These are phyloP conservation scores for Teratosphaeria viscida DNA, from an alignment of 2,329 filamentous ascomycete genomes.

Conservation along the genomic window DNA sequence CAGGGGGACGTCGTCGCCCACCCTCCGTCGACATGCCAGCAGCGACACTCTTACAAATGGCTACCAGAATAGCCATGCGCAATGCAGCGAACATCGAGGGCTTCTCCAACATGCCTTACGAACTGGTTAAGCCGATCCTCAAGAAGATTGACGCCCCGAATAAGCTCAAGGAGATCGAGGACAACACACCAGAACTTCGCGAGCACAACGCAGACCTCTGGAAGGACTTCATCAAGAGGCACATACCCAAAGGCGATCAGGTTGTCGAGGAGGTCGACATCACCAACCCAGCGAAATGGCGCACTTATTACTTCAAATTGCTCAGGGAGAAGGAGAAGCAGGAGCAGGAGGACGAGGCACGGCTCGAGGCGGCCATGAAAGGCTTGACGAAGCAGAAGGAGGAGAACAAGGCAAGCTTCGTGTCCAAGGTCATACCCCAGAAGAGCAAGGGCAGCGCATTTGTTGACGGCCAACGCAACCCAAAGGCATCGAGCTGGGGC, in stretches of 20 bases:
- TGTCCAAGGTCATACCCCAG: slow-evolving; percentile 5
- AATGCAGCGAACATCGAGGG: slow-evolving; percentile 46
- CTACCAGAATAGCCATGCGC: slow-evolving; percentile 30
- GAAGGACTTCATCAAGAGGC: slow-evolving; percentile 65
- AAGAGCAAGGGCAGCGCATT: neutral
- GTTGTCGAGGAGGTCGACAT: slow-evolving; percentile 45
- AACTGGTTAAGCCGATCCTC: slow-evolving; percentile 57
- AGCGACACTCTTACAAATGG: slow-evolving; percentile 29
- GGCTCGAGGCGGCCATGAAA: slow-evolving; percentile 45
- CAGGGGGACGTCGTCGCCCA: neutral
- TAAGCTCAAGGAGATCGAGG: slow-evolving; percentile 63
- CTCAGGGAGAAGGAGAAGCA: slow-evolving; percentile 30
- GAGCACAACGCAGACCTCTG: slow-evolving; percentile 63
- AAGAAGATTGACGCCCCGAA: slow-evolving; percentile 58
- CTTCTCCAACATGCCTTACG: slow-evolving; percentile 61
- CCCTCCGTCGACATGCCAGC: slow-evolving; percentile 17
- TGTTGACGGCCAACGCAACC: slow-evolving; percentile 5
- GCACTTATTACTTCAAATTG: slow-evolving; percentile 56
- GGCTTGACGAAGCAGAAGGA: slow-evolving; percentile 48
- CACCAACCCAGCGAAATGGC: slow-evolving; percentile 60
- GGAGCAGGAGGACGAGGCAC: slow-evolving; percentile 21
- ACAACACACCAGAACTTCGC: slow-evolving; percentile 64
- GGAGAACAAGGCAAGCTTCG: slow-evolving; percentile 34
- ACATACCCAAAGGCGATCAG: slow-evolving; percentile 58
- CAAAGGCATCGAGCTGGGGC: slow-evolving; percentile 1